These are phyloP conservation scores for Podospora pseudocomata DNA, from an alignment of 495 filamentous ascomycete species.

Conservation along the genomic window DNA sequence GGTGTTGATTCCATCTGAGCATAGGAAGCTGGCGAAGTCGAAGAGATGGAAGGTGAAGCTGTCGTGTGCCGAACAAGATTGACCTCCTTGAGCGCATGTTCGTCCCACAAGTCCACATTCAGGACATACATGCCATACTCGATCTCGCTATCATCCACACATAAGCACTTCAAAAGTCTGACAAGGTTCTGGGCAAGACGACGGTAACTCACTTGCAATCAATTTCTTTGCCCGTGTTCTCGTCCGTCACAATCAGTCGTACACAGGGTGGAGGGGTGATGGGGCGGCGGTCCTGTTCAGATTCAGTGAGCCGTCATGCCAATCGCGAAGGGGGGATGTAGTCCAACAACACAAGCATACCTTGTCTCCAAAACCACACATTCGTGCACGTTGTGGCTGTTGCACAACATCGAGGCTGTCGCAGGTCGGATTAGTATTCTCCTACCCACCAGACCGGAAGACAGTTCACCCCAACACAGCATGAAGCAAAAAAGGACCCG, in stretches of 20 bases:
- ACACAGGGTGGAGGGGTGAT: slow-evolving; percentile 96
- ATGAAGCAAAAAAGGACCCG: background rate
- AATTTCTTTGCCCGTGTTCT: slow-evolving; percentile 75
- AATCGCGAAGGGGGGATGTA: background rate
- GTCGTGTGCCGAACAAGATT: slow-evolving; percentile 89
- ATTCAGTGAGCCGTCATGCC: slow-evolving; percentile 11
- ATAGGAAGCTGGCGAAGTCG: slow-evolving; percentile 49
- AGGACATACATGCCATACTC: slow-evolving; percentile 90
- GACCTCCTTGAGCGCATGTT: slow-evolving; percentile 79
- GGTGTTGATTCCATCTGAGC: slow-evolving; percentile 33
- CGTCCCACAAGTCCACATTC: slow-evolving; percentile 88
- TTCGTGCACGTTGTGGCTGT: slow-evolving; percentile 89
- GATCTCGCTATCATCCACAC: slow-evolving; percentile 41
- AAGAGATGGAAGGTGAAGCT: slow-evolving; percentile 83
- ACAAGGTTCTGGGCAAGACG: background rate
- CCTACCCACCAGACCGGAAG: background rate
- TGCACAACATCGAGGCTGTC: slow-evolving; percentile 78
- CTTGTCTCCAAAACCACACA: slow-evolving; percentile 99
- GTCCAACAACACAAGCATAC: slow-evolving; percentile 41
- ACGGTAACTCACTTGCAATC: slow-evolving; percentile 71
- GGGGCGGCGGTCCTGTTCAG: slow-evolving; percentile 76
- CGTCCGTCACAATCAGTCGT: slow-evolving; percentile 75
- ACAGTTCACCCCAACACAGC: background rate
- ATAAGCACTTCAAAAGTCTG: slow-evolving; percentile 18
- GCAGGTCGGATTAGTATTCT: slow-evolving; percentile 19